Base-by-base conservation (phyloP, 2,329 filamentous ascomycete genomes). In the Trichoderma sp. region DNA sequence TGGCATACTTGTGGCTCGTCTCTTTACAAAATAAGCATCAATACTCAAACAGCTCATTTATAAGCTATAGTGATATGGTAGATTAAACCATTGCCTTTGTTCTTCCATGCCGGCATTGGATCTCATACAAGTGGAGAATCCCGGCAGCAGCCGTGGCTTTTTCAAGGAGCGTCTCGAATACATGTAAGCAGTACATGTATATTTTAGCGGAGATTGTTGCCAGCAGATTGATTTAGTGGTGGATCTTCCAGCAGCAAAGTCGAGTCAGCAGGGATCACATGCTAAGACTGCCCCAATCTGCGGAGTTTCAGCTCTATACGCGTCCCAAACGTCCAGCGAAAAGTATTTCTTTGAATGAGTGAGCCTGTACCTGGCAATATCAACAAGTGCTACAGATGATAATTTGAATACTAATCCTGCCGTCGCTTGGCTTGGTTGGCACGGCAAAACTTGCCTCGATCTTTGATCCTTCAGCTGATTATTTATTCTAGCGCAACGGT, bases 161-260 rank as follows among this genome's bases (percentile, higher is more conserved):
- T 8, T 52, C 0, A 13, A n/a, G 46, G 43, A 18, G 43, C 43
- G 18, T 13, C 46, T 54, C 51, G 6, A 54, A 52, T 18, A n/a
- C n/a, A n/a, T n/a, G n/a, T n/a, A 34, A 13, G 32, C 32, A 34
- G 13, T 34, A 14, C 11, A 14, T 34, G 32, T 26, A 26, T 34
- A 30, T 16, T 37, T 39, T 54, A 32, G 60, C 60, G 60, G 60
- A 64, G 60, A 64, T 64, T 64, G 60, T 24, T n/a, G 7, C 39
- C 18, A 43, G 39, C 6, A 43, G 39, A 1, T 18, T n/a, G 43
- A 54, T 54, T 63, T 51, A 26, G 8, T n/a, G 46, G 59, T 26
- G 46, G 14, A 18, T 49, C 43, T 21, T 49, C 43, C 18, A 21
- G 24, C 18, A 49, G 43, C 14, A 49, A 49, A 46, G 11, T 21